Evolutionary conservation across 108 stramenopile genomes (phyloP).

Genomic region (Cyclotella baltica): DNA sequence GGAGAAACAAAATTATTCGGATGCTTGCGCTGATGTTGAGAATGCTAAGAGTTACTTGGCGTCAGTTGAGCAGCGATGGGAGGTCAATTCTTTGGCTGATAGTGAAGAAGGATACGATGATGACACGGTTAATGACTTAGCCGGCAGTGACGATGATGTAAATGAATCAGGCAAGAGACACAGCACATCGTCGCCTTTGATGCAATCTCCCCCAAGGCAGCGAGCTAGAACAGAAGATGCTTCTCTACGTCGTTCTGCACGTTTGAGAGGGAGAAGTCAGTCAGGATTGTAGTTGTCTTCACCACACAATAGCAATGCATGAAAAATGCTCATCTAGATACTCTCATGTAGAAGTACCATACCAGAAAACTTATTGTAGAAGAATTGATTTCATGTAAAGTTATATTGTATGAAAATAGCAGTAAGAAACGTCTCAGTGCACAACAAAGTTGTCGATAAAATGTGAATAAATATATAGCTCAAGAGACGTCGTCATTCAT

Average conservation of each 20-base stretch:
- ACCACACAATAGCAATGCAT: not conserved
- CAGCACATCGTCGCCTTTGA: too few relatives aligned
- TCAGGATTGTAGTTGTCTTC: not conserved
- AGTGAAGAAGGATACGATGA: too few relatives aligned
- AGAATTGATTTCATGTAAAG: not conserved
- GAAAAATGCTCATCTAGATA: not conserved
- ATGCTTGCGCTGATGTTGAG: not conserved
- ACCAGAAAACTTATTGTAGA: too few relatives aligned
- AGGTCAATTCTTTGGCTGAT: too few relatives aligned
- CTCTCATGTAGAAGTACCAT: too few relatives aligned
- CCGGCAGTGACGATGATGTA: too few relatives aligned
- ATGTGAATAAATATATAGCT: not conserved
- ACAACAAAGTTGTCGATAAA: not conserved
- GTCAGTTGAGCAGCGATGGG: too few relatives aligned
- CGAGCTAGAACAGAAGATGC: not conserved
- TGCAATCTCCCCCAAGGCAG: too few relatives aligned
- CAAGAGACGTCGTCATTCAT: conserved; percentile 31
- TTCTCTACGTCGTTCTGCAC: too few relatives aligned
- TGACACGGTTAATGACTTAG: too few relatives aligned
- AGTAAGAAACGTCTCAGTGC: not conserved
- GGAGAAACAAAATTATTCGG: not conserved
- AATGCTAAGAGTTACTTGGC: not conserved
- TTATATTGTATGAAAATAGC: not conserved
- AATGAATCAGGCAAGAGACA: too few relatives aligned
- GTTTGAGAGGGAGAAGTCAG: too few relatives aligned